Base-by-base conservation (phyloP, 139 green algal species). In the Volvox reticuliferus region DNA sequence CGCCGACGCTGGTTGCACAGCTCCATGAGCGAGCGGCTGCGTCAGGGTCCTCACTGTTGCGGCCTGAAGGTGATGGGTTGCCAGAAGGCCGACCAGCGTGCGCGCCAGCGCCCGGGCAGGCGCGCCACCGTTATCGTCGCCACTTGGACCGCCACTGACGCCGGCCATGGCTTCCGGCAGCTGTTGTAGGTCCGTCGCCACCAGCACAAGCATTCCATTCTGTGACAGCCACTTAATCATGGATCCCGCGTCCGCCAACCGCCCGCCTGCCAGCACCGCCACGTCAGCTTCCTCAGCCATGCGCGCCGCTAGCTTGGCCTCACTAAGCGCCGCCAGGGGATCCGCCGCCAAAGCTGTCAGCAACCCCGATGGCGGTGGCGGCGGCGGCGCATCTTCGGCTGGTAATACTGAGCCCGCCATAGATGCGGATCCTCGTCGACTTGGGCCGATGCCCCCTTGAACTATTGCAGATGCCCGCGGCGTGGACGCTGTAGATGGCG, bases 241-340 rank as follows among this genome's bases (percentile, higher is more conserved):
- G 24, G 87, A 91, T 0, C 87, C 87, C 2, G 87, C 87, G 14
- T 91, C 87, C 32, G 61, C 35, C 87, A 79, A 3, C 35, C 76
- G 61, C 20, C 82, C 82, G 24, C 87, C 87, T 26, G 76, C 61
- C 33, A 91, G 24, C 14, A 91, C 87, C 13, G 35, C 87, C 18
- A 91, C 30, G 76, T 91, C 87, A 26, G 50, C 55, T 24, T 91
- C 87, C 24, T 36, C 76, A 30, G 87, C 87, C 62, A 91, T 91
- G 37, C 61, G 87, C 22, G 76, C 87, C 22, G 87, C 76, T 26
- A 91, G 5, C 87, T 91, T 91, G 61, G 87, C 76, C 62, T 91
- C 87, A 55, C 87, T 91, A 33, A 91, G 76, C 21, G 30, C 76
- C 26, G 76, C 55, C 16, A 63, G 30, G 17, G 87, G 87, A 61